These are phyloP conservation scores for Smallanthus sonchifolius DNA, from an alignment of 129 eudicot genomes.

Conservation along the genomic window DNA sequence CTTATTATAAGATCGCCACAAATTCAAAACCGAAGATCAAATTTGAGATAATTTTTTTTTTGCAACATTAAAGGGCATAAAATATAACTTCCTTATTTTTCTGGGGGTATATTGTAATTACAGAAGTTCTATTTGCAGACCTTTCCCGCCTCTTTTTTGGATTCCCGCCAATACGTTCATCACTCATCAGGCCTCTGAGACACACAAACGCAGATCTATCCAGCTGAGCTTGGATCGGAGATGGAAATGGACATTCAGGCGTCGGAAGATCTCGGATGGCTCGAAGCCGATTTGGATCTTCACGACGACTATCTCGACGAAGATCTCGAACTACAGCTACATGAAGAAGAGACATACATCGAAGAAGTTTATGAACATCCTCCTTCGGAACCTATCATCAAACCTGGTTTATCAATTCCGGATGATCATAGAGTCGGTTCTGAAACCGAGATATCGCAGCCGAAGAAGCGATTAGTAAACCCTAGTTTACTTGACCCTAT, in stretches of 20 bases:
- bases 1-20: no score
- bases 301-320: constrained; percentile 46
- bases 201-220: constrained; percentile 12
- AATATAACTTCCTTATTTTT: no score
- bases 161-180: constrained; percentile 33
- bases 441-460: constrained; percentile 7
- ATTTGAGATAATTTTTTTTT: no score
- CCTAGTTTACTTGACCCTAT: background rate
- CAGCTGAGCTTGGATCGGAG: background rate
- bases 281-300: constrained; percentile 57
- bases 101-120: no score
- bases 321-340: constrained; percentile 34
- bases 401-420: constrained; percentile 25
- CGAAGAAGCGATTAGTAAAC: constrained; percentile 44
- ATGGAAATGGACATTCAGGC: constrained; percentile 50
- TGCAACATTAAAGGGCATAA: no score
- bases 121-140: background rate
- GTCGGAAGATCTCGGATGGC: constrained; percentile 63
- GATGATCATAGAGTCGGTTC: constrained; percentile 5
- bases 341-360: constrained; percentile 1
- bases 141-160: constrained; percentile 16
- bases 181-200: background rate
- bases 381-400: constrained; percentile 18
- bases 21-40: no score
- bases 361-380: constrained; percentile 9